Conservation (phyloP, 352 stramenopile genomes). For the Phytophthora citrophthora region DNA sequence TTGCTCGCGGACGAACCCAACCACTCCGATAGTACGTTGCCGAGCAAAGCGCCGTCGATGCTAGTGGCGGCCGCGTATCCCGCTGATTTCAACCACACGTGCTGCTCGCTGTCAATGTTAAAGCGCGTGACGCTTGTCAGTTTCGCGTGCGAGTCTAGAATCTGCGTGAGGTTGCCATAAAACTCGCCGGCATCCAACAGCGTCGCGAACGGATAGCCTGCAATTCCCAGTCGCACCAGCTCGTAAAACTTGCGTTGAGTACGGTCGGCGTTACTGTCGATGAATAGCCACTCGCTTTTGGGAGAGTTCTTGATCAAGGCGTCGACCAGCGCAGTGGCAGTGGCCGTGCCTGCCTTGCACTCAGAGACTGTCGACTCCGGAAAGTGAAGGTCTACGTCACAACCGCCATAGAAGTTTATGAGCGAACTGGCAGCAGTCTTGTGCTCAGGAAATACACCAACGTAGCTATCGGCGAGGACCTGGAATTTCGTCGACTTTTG, state of each 20-base stretch:
- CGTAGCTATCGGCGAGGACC: constrained; percentile 56
- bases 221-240: constrained; percentile 45
- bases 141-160: constrained; percentile 48
- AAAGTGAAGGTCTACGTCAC: constrained; percentile 42
- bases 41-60: constrained; percentile 17
- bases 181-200: constrained; percentile 43
- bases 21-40: constrained; percentile 28
- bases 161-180: constrained; percentile 42
- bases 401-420: constrained; percentile 56
- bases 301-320: constrained; percentile 35
- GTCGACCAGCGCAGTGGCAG: constrained; percentile 37
- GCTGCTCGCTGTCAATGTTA: constrained; percentile 33
- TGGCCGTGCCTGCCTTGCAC: constrained; percentile 39
- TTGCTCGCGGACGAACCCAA: constrained; percentile 9
- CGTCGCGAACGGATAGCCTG: constrained; percentile 48
- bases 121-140: constrained; percentile 28
- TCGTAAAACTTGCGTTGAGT: constrained; percentile 61
- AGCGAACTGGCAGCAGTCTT: constrained; percentile 33
- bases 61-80: constrained; percentile 18
- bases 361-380: constrained; percentile 21
- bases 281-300: constrained; percentile 52
- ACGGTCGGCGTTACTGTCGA: constrained; percentile 52
- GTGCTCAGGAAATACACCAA: constrained; percentile 51
- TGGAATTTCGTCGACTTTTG: constrained; percentile 48
- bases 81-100: constrained; percentile 26